Evolutionary conservation across 306 rosid genomes (phyloP), one percentile per base, ranked within the genome.

Genomic region (Amphicarpaea edgeworthii): DNA sequence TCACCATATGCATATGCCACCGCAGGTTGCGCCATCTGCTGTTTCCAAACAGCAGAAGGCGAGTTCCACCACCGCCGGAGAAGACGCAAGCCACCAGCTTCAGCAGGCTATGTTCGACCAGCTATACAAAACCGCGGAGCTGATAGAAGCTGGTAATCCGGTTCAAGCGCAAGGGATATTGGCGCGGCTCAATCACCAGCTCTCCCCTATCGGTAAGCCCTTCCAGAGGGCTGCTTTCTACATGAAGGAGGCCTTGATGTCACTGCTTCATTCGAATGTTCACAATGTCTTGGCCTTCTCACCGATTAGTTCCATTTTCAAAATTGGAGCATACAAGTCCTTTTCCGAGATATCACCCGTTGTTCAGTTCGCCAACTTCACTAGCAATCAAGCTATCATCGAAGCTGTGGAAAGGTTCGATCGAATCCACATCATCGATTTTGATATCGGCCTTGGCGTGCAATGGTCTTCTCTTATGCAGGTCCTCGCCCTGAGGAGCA

Each of bases 151-250:
- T 77, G 96, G 96, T 42, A 93, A 88, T 66, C 88, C 85, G 78
- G 91, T 81, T 75, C 93, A 85, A 82, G 98, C 98, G 91, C 96
- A 91, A 85, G 98, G 93, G 98, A 94, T 94, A 94, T 94, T 94
- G 97, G 98, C 98, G 98, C 98, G 98, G 98, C 98, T 94, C 98
- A 94, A 94, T 94, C 98, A 94, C 88, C 96, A 94, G 90, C 97
- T 94, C 89, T 88, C 96, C 78, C 96, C 98, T 5, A 82, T 80
- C 74, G 96, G 97, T 76, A 93, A 84, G 89, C 98, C 98, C 70
- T 92, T 91, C 62, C 97, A 87, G 49, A 90, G 98, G 98, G 93
- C 97, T 86, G 93, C 97, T 83, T 91, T 88, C 68, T 91, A 90
- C 51, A 90, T 87, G 87, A 90, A 87, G 83, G 97, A 94, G 81